A percentile compares a stretch with the other conserved stretches of the same genome.
Conservation (phyloP, 441 rosid genomes). For the Gossypium gossypioides region DNA sequence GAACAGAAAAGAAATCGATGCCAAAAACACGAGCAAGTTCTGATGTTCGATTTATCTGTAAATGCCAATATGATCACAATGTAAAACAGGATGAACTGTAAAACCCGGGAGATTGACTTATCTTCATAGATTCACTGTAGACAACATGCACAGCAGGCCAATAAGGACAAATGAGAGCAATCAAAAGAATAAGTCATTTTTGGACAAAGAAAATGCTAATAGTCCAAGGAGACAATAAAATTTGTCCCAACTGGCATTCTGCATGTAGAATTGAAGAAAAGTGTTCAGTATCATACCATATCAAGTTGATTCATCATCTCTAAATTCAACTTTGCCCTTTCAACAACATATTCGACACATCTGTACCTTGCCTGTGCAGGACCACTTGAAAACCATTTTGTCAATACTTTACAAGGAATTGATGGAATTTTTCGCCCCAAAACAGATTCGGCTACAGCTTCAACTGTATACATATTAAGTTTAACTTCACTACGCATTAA, state of each 20-base stretch:
- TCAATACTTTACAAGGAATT: slow-evolving; percentile 53
- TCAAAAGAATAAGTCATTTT: neutral
- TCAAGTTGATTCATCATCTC: slow-evolving; percentile 83
- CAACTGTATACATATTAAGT: slow-evolving; percentile 75
- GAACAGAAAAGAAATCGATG: slow-evolving; percentile 95
- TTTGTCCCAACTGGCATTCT: neutral
- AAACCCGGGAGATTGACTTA: neutral
- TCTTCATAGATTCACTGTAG: neutral
- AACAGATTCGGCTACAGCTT: slow-evolving; percentile 81
- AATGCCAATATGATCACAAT: slow-evolving; percentile 20
- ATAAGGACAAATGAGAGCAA: neutral
- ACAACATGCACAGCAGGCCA: neutral
- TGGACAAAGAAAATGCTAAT: neutral
- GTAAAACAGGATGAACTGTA: neutral
- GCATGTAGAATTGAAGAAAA: neutral
- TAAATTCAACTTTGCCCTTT: slow-evolving; percentile 70
- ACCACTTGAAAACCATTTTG: slow-evolving; percentile 79
- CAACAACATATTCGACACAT: slow-evolving; percentile 65
- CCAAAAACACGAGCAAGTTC: slow-evolving; percentile 99
- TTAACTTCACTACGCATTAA: slow-evolving; percentile 82
- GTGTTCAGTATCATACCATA: slow-evolving; percentile 43
- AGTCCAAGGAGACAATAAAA: neutral
- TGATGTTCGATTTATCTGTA: slow-evolving; percentile 93
- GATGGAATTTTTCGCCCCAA: slow-evolving; percentile 75
- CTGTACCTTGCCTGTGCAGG: slow-evolving; percentile 70